These are phyloP conservation scores for Zymoseptoria pseudotritici DNA, from an alignment of 2,329 filamentous ascomycete species.

Conservation along the genomic window DNA sequence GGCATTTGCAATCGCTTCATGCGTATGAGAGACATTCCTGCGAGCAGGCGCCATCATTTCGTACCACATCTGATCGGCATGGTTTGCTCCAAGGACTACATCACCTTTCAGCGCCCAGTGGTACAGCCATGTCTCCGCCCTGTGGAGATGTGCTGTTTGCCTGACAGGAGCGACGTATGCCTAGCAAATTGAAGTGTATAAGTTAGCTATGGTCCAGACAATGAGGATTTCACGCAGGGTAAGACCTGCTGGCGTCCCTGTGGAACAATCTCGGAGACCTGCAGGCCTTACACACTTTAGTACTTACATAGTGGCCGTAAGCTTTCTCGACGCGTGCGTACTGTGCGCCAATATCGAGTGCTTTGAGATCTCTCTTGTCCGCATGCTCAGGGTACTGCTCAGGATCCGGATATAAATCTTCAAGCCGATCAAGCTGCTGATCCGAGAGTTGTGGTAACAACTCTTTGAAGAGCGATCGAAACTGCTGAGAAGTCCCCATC, in stretches of 20 bases:
- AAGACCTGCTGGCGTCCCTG: no score
- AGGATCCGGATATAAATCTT: background rate
- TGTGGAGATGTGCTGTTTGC: background rate
- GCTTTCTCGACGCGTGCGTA: conserved; percentile 47
- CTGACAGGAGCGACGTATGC: conserved; percentile 43
- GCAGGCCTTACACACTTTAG: no score
- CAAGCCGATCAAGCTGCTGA: background rate
- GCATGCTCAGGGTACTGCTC: background rate
- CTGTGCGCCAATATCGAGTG: background rate
- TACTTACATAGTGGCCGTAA: conserved; percentile 56
- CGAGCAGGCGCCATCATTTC: background rate
- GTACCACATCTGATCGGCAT: background rate
- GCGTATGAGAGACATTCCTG: background rate
- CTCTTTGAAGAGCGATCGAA: background rate
- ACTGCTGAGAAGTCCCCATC: background rate
- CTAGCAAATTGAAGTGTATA: conserved; percentile 21
- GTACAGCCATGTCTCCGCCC: background rate
- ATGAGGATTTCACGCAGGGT: no score
- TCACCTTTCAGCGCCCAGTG: background rate
- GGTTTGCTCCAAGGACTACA: background rate
- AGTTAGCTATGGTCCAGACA: no score
- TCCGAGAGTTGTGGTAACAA: background rate
- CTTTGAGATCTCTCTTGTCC: background rate
- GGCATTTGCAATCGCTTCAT: background rate
- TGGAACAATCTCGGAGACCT: no score